Conservation (phyloP, 1,284 basidiomycete genomes). For the Moesziomyces sp. region DNA sequence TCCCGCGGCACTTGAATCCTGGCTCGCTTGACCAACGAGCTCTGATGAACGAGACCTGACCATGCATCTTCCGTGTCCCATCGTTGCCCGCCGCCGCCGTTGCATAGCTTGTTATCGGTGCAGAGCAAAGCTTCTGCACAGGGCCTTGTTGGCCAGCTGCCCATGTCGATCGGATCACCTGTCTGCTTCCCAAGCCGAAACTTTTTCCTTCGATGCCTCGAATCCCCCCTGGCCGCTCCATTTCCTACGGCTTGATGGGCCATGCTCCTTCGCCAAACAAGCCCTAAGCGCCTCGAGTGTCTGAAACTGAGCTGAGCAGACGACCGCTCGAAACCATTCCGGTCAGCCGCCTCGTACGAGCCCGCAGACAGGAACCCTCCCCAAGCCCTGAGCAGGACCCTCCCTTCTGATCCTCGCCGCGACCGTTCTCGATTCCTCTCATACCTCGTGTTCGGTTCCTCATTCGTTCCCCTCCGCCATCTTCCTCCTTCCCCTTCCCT, state of each 20-base stretch:
- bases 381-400: background rate
- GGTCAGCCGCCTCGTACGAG: too few relatives aligned
- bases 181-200: background rate
- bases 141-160: background rate
- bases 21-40: background rate
- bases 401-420: background rate
- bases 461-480: background rate
- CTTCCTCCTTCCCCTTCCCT: background rate
- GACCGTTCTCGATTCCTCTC: too few relatives aligned
- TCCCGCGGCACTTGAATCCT: conserved; percentile 17
- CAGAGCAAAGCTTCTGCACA: background rate
- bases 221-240: background rate
- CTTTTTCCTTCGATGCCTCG: background rate
- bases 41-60: background rate
- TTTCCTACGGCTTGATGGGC: background rate
- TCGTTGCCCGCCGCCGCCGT: background rate
- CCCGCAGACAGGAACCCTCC: background rate
- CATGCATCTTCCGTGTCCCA: background rate
- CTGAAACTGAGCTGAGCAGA: background rate
- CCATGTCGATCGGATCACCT: background rate
- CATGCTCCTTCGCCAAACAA: background rate
- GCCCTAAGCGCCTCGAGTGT: background rate
- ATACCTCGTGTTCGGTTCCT: too few relatives aligned
- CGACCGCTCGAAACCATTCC: background rate
- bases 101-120: background rate